Base-by-base conservation (phyloP, 192 early-diverging fungal genomes). In the Allomyces arbusculus region DNA sequence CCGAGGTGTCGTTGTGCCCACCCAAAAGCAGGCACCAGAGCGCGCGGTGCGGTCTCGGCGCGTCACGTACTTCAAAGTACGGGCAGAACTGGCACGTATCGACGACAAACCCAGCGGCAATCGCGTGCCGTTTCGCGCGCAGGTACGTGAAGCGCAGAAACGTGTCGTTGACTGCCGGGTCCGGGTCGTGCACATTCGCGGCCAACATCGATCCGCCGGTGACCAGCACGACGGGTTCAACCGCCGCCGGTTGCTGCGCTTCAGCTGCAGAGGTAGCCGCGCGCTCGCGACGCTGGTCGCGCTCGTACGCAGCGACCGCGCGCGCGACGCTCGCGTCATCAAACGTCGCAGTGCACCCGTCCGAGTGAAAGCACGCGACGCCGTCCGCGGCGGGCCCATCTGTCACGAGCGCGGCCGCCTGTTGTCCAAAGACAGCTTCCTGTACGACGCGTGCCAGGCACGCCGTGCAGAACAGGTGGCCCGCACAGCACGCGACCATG, bases 381-480 rank as follows among this genome's bases (percentile, higher is more conserved):
- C 23, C 14, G 65, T 28, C 25, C 11, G 1, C 24, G 10, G 19
- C 14, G 12, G 22, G 33, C 33, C 33, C 33, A 7, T 40, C 33
- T 3, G 33, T 40, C 33, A 40, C 33, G 65, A 71, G 58, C 24
- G 66, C 67, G 14, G 23, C 22, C 24, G 67, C 67, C 63, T 10
- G 20, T 23, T 69, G 40, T 23, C 69, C 71, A 63, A 66, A 72
- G 23, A 72, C 25, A 5, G 67, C 71, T 24, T 62, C 68, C 16
- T 61, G 24, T 5, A 72, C 65, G n/a, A 24, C 19, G 50, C 50
- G 50, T 23, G 55, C 19, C 25, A 70, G 33, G 63, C 69, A 70
- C 14, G 66, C 22, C 25, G n/a, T 24, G 43, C 69, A 70, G 7
- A 67, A 28, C 16, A 70, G 14, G 45, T 66, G 67, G 25, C 69